These are phyloP conservation scores for Exophiala spinifera DNA, from an alignment of 2,329 filamentous ascomycete genomes.

Conservation along the genomic window DNA sequence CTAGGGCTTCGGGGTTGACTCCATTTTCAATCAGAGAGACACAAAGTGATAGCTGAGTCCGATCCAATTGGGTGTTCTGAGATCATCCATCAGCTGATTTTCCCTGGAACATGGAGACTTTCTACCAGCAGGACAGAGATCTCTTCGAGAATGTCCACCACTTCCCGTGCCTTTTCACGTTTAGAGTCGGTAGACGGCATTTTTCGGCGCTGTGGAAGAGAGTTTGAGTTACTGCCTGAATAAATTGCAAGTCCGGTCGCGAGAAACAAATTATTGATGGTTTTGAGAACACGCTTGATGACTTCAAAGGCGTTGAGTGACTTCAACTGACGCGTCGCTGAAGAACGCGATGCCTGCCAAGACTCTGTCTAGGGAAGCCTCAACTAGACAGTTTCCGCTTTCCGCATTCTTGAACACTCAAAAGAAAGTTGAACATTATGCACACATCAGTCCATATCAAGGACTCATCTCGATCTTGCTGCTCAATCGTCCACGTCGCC, in stretches of 20 bases:
- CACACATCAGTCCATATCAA: too few relatives aligned
- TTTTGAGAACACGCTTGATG: background rate
- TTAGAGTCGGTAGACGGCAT: constrained; percentile 45
- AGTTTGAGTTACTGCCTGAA: too few relatives aligned
- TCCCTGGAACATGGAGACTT: background rate
- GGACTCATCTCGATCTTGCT: too few relatives aligned
- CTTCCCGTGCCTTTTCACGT: constrained; percentile 49
- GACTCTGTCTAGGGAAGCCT: too few relatives aligned
- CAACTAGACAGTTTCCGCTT: too few relatives aligned
- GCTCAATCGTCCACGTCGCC: background rate
- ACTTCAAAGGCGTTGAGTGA: background rate
- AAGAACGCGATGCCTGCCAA: too few relatives aligned
- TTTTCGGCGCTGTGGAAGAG: background rate
- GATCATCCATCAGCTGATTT: constrained; percentile 1
- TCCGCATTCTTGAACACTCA: too few relatives aligned
- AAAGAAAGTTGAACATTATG: too few relatives aligned
- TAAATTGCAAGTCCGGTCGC: too few relatives aligned
- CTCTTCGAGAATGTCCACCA: constrained; percentile 51
- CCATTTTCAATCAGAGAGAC: constrained; percentile 97
- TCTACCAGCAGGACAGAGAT: constrained; percentile 47
- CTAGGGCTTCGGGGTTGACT: constrained; percentile 90
- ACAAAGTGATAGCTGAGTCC: constrained; percentile 86
- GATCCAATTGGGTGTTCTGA: constrained; percentile 90
- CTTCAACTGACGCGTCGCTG: too few relatives aligned
- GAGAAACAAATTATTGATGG: too few relatives aligned